A percentile compares a stretch with the other conserved stretches of the same genome.
These are phyloP conservation scores for Metschnikowia vanudenii DNA, from an alignment of 805 yeast genomes.

Conservation along the genomic window DNA sequence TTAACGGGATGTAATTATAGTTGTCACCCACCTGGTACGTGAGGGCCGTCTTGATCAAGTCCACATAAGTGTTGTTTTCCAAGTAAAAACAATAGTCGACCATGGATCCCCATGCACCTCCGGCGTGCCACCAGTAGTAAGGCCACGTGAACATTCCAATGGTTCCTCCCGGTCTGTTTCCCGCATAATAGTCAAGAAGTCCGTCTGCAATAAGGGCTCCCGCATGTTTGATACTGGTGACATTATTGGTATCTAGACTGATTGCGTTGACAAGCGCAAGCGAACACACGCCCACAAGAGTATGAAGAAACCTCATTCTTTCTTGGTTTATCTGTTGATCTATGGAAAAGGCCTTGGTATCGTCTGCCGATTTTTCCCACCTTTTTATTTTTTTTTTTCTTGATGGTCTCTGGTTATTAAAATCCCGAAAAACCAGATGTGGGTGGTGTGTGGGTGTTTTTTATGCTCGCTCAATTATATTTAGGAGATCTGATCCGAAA, in stretches of 20 bases:
- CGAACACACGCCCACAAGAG: slow-evolving; percentile 1
- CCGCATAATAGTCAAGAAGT: slow-evolving; percentile 78
- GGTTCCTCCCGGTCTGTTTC: slow-evolving; percentile 65
- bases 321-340: neutral
- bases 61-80: slow-evolving; percentile 66
- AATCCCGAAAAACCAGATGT: no score
- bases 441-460: no score
- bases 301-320: neutral
- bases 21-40: slow-evolving; percentile 63
- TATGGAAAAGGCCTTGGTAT: neutral
- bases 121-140: slow-evolving; percentile 99
- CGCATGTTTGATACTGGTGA: slow-evolving; percentile 51
- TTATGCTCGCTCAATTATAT: no score
- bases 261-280: slow-evolving; percentile 18
- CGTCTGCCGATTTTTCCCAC: neutral
- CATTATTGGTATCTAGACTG: slow-evolving; percentile 38
- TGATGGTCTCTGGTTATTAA: no score
- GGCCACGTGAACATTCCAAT: slow-evolving; percentile 87
- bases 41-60: slow-evolving; percentile 58
- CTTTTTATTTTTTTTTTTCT: no score
- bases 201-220: slow-evolving; percentile 65
- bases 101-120: slow-evolving; percentile 90
- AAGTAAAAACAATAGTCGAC: slow-evolving; percentile 74
- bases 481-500: no score
- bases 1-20: slow-evolving; percentile 79